phyloP scores from a whole-genome alignment of 441 rosid species.

The Melastoma candidum region DNA sequence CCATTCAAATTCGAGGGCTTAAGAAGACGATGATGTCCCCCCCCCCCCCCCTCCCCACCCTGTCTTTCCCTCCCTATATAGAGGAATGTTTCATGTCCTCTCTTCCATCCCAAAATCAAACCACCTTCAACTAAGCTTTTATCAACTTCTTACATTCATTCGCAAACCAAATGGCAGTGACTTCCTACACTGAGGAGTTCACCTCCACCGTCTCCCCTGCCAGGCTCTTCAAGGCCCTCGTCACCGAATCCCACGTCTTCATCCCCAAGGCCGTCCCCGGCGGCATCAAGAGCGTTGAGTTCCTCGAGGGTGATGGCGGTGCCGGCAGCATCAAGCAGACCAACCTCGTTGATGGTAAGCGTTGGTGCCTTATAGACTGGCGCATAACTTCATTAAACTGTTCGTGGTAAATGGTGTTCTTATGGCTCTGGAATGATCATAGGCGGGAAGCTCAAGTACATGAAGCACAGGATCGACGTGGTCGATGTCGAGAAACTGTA shows the following conservation, averaged over 20 bases:
- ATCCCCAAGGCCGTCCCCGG: slow-evolving; percentile 17
- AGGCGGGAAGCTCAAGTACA: slow-evolving; percentile 6
- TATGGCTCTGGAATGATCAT: too few relatives aligned
- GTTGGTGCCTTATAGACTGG: too few relatives aligned
- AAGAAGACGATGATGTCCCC: too few relatives aligned
- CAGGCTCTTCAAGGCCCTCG: slow-evolving; percentile 19
- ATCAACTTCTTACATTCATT: too few relatives aligned
- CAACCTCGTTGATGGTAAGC: slow-evolving; percentile 11
- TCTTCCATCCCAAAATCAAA: too few relatives aligned
- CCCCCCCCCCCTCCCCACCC: too few relatives aligned
- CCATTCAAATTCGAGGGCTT: too few relatives aligned
- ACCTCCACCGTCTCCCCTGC: slow-evolving; percentile 7
- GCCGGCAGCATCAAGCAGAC: slow-evolving; percentile 14
- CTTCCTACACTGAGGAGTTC: slow-evolving; percentile 7
- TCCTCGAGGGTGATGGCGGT: slow-evolving; percentile 17
- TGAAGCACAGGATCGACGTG: slow-evolving; percentile 7
- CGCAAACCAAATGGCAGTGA: not conserved
- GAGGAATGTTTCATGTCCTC: too few relatives aligned
- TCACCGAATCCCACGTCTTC: slow-evolving; percentile 10
- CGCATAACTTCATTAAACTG: too few relatives aligned
- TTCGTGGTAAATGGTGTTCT: not conserved
- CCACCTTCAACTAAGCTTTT: too few relatives aligned
- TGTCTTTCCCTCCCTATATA: too few relatives aligned
- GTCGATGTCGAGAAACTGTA: slow-evolving; percentile 6
- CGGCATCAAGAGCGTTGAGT: slow-evolving; percentile 12